Evolutionary conservation across 495 filamentous ascomycete genomes (phyloP).

Genomic region (Cercophora sp.): DNA sequence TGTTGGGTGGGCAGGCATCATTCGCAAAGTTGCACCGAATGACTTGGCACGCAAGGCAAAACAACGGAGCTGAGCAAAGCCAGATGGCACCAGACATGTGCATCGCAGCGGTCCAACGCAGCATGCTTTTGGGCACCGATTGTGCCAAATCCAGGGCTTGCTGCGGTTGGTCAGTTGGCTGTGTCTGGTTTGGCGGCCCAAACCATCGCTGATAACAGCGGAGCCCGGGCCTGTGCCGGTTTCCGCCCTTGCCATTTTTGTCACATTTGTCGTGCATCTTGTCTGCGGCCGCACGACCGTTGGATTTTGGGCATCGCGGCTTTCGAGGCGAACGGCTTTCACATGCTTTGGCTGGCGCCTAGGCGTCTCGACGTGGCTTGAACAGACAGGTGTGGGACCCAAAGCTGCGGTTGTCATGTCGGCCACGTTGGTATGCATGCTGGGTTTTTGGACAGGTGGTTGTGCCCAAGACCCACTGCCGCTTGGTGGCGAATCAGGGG

Average conservation of each 20-base stretch:
- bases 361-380: slow-evolving; percentile 2
- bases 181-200: not conserved
- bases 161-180: not conserved
- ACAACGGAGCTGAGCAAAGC: not conserved
- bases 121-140: not conserved
- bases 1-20: not conserved
- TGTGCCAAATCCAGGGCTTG: not conserved
- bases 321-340: not conserved
- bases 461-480: not conserved
- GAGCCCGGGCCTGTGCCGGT: too few relatives aligned
- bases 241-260: too few relatives aligned
- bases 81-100: slow-evolving; percentile 8
- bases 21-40: not conserved
- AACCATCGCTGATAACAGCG: too few relatives aligned
- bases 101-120: not conserved
- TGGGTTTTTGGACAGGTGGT: not conserved
- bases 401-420: not conserved
- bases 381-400: not conserved
- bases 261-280: too few relatives aligned
- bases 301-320: not conserved
- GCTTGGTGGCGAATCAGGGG: too few relatives aligned
- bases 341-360: not conserved
- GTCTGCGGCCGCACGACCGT: too few relatives aligned
- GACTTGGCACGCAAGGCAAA: slow-evolving; percentile 1
- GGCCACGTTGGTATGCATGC: not conserved